A percentile compares a stretch with the other conserved stretches of the same genome.
Evolutionary conservation across 495 filamentous ascomycete genomes (phyloP).

Genomic region (Penicillium waksmanii): DNA sequence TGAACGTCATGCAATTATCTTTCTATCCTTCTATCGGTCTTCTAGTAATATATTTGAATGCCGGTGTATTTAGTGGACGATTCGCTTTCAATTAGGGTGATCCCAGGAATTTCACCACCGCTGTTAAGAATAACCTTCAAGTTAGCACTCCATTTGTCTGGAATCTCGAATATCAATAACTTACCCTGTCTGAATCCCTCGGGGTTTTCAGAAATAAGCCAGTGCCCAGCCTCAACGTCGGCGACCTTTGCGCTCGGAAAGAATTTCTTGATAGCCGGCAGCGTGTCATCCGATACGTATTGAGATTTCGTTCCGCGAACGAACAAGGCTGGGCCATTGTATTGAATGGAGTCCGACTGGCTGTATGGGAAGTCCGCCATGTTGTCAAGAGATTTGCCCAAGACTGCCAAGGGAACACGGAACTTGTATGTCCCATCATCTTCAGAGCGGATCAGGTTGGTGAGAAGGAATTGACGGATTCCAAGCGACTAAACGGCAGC

Average conservation of each 20-base stretch:
- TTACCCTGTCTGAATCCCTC: conserved; percentile 81
- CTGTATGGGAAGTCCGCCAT: conserved; percentile 84
- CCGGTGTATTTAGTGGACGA: background rate
- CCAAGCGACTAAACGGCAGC: conserved; percentile 55
- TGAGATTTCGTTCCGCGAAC: conserved; percentile 79
- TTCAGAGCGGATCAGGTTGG: conserved; percentile 70
- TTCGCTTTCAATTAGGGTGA: conserved; percentile 11
- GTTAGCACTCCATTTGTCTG: background rate
- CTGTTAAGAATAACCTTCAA: conserved; percentile 28
- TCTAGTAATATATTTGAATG: conserved; percentile 2
- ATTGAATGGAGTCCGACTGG: conserved; percentile 56
- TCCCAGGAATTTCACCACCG: conserved; percentile 46
- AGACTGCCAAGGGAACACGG: conserved; percentile 62
- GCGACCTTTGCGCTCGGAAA: conserved; percentile 81
- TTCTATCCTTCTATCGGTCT: conserved; percentile 12
- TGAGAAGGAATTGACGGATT: conserved; percentile 90
- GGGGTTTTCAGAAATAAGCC: conserved; percentile 92
- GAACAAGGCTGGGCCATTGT: conserved; percentile 78
- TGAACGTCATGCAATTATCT: conserved; percentile 4
- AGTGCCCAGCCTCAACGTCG: conserved; percentile 89
- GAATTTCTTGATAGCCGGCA: conserved; percentile 86
- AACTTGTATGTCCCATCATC: conserved; percentile 51
- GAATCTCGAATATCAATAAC: conserved; percentile 21
- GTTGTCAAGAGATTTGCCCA: conserved; percentile 60
- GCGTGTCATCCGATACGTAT: conserved; percentile 86